Base-by-base conservation (phyloP, 768 basidiomycete species). In the Boletus tomentosulus region DNA sequence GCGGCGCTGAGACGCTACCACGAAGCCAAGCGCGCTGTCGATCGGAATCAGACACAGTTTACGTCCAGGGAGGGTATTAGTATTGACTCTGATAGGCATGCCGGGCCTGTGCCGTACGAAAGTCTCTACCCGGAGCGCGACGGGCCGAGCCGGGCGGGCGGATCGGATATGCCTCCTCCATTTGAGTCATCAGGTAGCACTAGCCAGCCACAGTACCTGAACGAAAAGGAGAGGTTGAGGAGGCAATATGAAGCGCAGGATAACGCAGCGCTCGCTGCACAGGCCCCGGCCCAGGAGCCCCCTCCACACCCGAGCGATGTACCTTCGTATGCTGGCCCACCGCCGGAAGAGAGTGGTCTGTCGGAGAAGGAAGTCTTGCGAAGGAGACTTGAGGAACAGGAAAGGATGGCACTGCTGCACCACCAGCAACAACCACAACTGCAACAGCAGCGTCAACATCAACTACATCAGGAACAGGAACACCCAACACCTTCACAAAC, bases 221-320 rank as follows among this genome's bases (percentile, higher is more conserved):
- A 71, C 6, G 90, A 92, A 67, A 92, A 92, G 66, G 89, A 89
- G 62, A 73, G 77, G 22, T 57, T 90, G 51, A 78, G 85, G 41
- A 74, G 78, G 33, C 78, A 77, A 15, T 87, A 80, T 57, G 89
- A 86, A 55, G 81, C 77, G 7, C 83, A 80, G 52, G 89, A 92
- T 62, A 81, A 80, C 16, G 82, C 79, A 6, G 80, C 76, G 37
- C 70, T 73, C 4, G 59, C 59, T 53, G 57, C 59, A 11, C 62
- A 61, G 31, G 49, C 48, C 9, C 61, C 62, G 33, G 48, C 49
- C 8, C 62, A 61, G 57, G 35, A 55, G 25, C 56, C 46, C 56
- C 55, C 28, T 39, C 48, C 65, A 10, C 48, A 65, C 11, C 46
- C 57, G 22, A 55, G 52, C 41, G 22, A 33, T 3, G 71, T 54